Evolutionary conservation across 2,329 filamentous ascomycete species (phyloP), one percentile per base, ranked within the genome.

Genomic region (Exophiala viscosa): DNA sequence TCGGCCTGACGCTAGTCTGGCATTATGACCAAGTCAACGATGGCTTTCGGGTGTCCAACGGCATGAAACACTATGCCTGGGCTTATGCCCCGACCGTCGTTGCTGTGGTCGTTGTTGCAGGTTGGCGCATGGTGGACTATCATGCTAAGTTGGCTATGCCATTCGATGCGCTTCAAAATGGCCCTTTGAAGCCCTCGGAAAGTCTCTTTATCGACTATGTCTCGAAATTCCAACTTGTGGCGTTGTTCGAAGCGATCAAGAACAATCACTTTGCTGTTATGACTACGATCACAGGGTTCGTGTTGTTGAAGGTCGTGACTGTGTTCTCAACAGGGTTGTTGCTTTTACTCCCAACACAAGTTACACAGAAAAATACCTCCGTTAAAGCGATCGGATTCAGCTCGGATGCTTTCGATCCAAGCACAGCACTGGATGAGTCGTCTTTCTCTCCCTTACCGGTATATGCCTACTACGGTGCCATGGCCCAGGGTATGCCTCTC

Each of bases 111-210:
- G 52, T 65, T 15, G 59, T 62, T 8, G 62, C 64, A 9, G 47
- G 63, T 15, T 69, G 66, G 66, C 60, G 61, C 28, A 64, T 68
- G 55, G 65, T 70, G 31, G 66, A 69, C 45, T 60, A 67, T 47
- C 48, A 61, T 33, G 60, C 60, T 45, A 69, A 68, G 55, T 59
- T 64, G 41, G 52, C 66, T 18, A 65, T 64, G 55, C 65, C 67
- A 1, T 70, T 67, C 64, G 62, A 65, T 28, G 63, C 65, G 43
- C 59, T 70, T 17, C 62, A 63, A 32, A 54, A 58, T 35, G 66
- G 62, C 1, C 60, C 60, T 8, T 42, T 57, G 10, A 50, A 58
- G 9, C 50, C 60, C 10, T 59, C 62, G 8, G 64, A 65, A 50
- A 65, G 64, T 35, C 53, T 69, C 11, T 54, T 66, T 1, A 57